These are phyloP conservation scores for Mucor plumbeus DNA, from an alignment of 371 early-diverging fungal genomes.

Conservation along the genomic window DNA sequence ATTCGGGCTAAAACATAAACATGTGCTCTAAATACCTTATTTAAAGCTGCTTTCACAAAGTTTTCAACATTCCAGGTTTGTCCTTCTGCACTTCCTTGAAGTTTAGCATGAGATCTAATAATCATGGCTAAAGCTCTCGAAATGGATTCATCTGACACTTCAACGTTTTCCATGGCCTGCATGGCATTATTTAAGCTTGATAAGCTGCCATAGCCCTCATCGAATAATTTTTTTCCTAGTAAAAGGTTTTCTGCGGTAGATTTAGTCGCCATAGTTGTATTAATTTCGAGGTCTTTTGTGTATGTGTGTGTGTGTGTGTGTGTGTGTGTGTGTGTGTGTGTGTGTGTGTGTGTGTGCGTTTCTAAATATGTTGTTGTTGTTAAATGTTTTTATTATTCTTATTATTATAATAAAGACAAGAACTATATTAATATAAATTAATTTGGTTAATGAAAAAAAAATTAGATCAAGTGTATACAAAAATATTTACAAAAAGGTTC, in stretches of 20 bases:
- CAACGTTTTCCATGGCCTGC: constrained; percentile 39
- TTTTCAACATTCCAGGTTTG: constrained; percentile 43
- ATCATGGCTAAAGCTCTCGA: constrained; percentile 42
- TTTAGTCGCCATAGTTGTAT: constrained; percentile 22
- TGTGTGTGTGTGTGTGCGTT: no score
- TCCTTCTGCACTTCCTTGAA: constrained; percentile 33
- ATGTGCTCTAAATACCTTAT: constrained; percentile 27
- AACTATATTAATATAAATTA: no score
- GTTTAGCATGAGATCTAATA: constrained; percentile 37
- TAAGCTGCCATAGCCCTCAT: constrained; percentile 37
- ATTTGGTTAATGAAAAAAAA: no score
- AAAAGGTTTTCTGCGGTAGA: constrained; percentile 21
- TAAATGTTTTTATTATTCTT: no score
- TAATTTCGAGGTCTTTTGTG: no score
- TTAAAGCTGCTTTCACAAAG: constrained; percentile 39
- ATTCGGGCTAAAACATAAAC: not conserved
- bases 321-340: no score
- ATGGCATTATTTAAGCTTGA: constrained; percentile 35
- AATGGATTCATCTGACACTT: constrained; percentile 37
- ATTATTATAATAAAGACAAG: no score
- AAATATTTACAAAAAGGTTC: no score
- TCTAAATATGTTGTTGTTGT: no score
- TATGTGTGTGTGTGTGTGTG: no score
- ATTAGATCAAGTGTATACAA: no score
- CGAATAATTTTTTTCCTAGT: constrained; percentile 38